These are phyloP conservation scores for Solanum corneliomulleri DNA, from an alignment of 257 asterid species.

Conservation along the genomic window DNA sequence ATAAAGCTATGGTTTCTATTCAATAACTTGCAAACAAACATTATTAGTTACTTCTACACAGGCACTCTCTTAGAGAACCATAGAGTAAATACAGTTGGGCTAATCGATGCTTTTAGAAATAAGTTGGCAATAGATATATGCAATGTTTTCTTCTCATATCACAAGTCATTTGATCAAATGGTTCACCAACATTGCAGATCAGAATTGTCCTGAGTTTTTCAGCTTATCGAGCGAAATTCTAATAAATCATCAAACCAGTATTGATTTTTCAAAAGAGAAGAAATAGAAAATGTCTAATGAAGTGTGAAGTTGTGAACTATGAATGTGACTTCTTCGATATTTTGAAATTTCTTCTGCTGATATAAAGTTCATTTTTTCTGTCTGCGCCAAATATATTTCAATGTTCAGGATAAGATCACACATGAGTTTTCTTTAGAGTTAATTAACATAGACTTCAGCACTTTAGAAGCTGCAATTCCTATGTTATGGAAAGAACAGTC, in stretches of 20 bases:
- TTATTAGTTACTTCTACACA: too few species aligned
- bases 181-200: not conserved
- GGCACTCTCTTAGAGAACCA: not conserved
- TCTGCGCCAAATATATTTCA: not conserved
- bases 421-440: not conserved
- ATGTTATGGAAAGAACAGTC: not conserved
- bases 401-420: not conserved
- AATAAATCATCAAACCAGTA: not conserved
- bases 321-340: not conserved
- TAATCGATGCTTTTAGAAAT: not conserved
- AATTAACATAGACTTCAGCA: not conserved
- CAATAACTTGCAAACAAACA: not conserved
- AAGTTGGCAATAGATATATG: not conserved
- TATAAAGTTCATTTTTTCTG: not conserved
- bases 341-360: not conserved
- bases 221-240: not conserved
- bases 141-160: not conserved
- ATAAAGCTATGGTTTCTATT: too few species aligned
- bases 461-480: not conserved
- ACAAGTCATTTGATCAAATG: not conserved
- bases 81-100: not conserved
- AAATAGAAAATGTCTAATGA: not conserved
- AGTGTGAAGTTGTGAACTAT: not conserved
- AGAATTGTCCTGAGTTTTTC: not conserved
- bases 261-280: not conserved